These are phyloP conservation scores for Monosporozyma aerobia DNA, from an alignment of 805 yeast genomes.

Conservation along the genomic window DNA sequence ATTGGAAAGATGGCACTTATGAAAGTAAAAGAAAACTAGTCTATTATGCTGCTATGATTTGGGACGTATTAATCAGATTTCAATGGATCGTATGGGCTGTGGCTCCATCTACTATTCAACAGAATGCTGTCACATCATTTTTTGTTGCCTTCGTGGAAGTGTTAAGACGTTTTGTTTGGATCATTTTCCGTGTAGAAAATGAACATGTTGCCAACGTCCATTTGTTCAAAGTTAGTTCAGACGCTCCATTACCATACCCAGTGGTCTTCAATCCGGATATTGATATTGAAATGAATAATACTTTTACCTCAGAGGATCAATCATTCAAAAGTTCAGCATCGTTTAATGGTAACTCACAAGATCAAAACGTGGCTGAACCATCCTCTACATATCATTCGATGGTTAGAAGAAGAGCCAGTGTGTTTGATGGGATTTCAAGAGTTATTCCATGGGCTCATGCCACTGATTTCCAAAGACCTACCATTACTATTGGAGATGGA, in stretches of 20 bases:
- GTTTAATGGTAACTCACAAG: not conserved
- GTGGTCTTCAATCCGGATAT: conserved; percentile 1
- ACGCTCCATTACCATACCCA: conserved; percentile 75
- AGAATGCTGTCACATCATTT: conserved; percentile 81
- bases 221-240: conserved; percentile 78
- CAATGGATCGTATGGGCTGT: conserved; percentile 89
- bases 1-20: conserved; percentile 29
- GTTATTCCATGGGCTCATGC: conserved; percentile 69
- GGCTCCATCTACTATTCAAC: conserved; percentile 68
- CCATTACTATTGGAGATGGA: not conserved
- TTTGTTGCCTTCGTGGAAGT: conserved; percentile 75
- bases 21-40: conserved; percentile 30
- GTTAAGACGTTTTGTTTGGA: conserved; percentile 79
- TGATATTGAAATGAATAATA: not conserved
- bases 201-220: conserved; percentile 90
- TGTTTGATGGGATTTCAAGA: conserved; percentile 26
- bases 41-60: conserved; percentile 66
- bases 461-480: conserved; percentile 70
- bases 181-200: conserved; percentile 87
- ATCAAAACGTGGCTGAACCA: conserved; percentile 12
- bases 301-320: not conserved
- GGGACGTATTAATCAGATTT: conserved; percentile 68
- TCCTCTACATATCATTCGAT: conserved; percentile 16
- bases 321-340: not conserved
- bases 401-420: conserved; percentile 19